Conservation (phyloP, 129 eudicot species). For the Saussurea involucrata region DNA sequence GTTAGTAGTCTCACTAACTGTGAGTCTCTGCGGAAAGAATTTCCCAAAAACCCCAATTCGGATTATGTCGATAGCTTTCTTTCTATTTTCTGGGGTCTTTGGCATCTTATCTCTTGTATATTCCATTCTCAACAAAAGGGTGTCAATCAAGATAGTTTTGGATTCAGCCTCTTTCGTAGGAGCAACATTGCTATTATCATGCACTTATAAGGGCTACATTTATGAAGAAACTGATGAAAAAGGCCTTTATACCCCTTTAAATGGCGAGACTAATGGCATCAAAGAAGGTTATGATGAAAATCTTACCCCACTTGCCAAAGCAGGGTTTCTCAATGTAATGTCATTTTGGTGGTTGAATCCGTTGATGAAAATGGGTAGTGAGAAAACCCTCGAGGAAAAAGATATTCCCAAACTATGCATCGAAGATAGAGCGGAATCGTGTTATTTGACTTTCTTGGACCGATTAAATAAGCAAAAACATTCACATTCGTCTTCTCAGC, state of each 20-base stretch:
- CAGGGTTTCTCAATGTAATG: slow-evolving; percentile 59
- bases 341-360: slow-evolving; percentile 93
- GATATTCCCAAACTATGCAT: slow-evolving; percentile 74
- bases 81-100: slow-evolving; percentile 45
- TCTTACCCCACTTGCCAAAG: slow-evolving; percentile 63
- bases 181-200: slow-evolving; percentile 57
- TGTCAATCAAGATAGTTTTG: slow-evolving; percentile 51
- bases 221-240: slow-evolving; percentile 36
- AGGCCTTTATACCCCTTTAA: slow-evolving; percentile 51
- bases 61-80: slow-evolving; percentile 50
- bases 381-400: slow-evolving; percentile 72
- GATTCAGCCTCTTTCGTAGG: slow-evolving; percentile 65
- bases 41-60: slow-evolving; percentile 49
- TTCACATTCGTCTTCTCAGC: slow-evolving; percentile 30
- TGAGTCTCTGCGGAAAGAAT: slow-evolving; percentile 58
- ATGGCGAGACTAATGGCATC: slow-evolving; percentile 27
- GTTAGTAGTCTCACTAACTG: slow-evolving; percentile 51
- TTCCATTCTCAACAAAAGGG: slow-evolving; percentile 31
- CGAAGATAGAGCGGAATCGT: slow-evolving; percentile 72
- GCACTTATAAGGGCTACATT: slow-evolving; percentile 61
- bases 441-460: slow-evolving; percentile 54
- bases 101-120: slow-evolving; percentile 42
- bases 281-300: slow-evolving; percentile 24
- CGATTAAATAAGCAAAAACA: slow-evolving; percentile 42
- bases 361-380: slow-evolving; percentile 68